Evolutionary conservation across 164 flowering plant species (phyloP).

Genomic region (Pachysandra terminalis): DNA sequence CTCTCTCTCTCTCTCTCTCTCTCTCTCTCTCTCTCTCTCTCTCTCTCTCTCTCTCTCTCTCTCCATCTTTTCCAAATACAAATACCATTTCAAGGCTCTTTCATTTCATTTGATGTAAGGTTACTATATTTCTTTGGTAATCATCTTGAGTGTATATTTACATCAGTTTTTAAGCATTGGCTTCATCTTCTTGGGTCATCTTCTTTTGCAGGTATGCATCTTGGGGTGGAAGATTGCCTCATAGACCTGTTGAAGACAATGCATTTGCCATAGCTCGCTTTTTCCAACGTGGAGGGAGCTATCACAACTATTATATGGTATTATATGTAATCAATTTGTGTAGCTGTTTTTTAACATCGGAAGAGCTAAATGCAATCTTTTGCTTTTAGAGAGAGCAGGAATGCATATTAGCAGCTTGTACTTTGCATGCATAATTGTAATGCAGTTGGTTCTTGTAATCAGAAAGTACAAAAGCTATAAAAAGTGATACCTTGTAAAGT

Average conservation of each 20-base stretch:
- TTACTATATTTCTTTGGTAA: neutral
- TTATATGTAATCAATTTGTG: neutral
- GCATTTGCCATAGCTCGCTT: slow-evolving; percentile 98
- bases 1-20: too few relatives aligned
- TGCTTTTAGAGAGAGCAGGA: neutral
- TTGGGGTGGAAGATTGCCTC: slow-evolving; percentile 85
- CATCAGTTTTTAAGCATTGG: neutral
- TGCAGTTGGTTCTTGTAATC: too few relatives aligned
- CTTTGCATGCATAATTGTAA: too few relatives aligned
- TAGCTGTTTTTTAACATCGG: neutral
- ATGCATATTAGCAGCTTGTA: neutral
- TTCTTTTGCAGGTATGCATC: slow-evolving; percentile 57
- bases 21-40: too few relatives aligned
- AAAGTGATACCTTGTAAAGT: too few relatives aligned
- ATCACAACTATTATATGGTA: slow-evolving; percentile 95
- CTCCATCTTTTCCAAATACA: neutral
- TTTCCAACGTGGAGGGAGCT: slow-evolving; percentile 88
- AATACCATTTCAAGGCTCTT: too few relatives aligned
- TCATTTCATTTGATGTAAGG: neutral
- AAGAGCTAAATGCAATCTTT: neutral
- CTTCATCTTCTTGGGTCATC: slow-evolving; percentile 4
- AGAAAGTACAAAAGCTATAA: neutral
- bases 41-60: neutral
- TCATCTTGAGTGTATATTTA: neutral
- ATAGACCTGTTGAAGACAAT: slow-evolving; percentile 83